Percentiles rank a stretch among this genome's conserved stretches.
Evolutionary conservation across 2,329 filamentous ascomycete species (phyloP).

Genomic region (Blumeria graminis): DNA sequence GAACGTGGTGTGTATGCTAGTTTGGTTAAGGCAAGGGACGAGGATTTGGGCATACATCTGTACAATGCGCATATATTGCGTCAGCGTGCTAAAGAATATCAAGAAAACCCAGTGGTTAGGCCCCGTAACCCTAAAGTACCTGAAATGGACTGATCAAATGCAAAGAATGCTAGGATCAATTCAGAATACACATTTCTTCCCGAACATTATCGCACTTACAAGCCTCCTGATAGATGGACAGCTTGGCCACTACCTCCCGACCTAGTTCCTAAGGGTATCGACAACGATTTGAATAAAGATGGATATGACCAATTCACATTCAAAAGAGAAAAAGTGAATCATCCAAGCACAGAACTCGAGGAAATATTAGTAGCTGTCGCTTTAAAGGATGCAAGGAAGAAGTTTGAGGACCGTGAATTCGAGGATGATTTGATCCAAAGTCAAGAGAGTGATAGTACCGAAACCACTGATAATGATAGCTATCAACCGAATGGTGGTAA

Average conservation of each 20-base stretch:
- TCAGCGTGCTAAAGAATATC: slow-evolving; percentile 15
- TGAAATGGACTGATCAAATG: neutral
- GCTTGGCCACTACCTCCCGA: slow-evolving; percentile 55
- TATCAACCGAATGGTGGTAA: too few species aligned
- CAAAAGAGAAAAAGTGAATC: slow-evolving; percentile 19
- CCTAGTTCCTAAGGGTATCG: slow-evolving; percentile 32
- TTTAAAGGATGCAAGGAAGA: slow-evolving; percentile 41
- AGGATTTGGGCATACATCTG: slow-evolving; percentile 50
- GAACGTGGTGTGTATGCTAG: slow-evolving; percentile 39
- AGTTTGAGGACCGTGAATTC: slow-evolving; percentile 23
- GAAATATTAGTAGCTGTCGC: slow-evolving; percentile 45
- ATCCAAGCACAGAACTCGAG: slow-evolving; percentile 37
- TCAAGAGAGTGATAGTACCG: slow-evolving; percentile 8
- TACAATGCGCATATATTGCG: slow-evolving; percentile 57
- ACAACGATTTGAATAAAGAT: slow-evolving; percentile 23
- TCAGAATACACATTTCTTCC: slow-evolving; percentile 7
- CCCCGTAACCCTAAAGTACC: neutral
- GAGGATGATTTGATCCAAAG: neutral
- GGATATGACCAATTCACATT: slow-evolving; percentile 27
- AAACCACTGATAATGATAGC: neutral
- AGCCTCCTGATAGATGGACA: slow-evolving; percentile 42
- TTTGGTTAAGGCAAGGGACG: slow-evolving; percentile 35
- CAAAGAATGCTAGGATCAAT: slow-evolving; percentile 1
- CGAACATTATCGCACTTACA: slow-evolving; percentile 18
- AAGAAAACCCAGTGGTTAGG: slow-evolving; percentile 4